Base-by-base conservation (phyloP, 257 asterid genomes). In the Solanum pennellii region DNA sequence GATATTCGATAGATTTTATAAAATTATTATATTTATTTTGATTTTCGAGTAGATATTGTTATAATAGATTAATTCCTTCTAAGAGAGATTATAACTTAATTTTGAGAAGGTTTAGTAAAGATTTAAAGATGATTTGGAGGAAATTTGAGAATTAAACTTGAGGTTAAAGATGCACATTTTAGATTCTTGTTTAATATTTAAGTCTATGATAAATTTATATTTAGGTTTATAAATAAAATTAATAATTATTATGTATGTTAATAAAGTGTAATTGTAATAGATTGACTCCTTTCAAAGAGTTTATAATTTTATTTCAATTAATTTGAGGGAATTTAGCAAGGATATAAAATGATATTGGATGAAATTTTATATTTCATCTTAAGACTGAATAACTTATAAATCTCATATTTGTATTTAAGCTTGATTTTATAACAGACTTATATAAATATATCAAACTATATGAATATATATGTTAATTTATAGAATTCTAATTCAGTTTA, bases 361-460 rank as follows among this genome's bases (percentile, higher is more conserved):
- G 14, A 60, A 9, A 3, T 60, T 21, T 60, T 21, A 21, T 60
- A 21, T 3, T 60, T 60, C 6, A 2, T 0, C 0, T 52, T 60
- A 4, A 60, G 68, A 5, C 9, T 59, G 27, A 20, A 23, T 7
- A 10, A 62, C 65, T 20, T 23, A 4, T 23, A 62, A 4, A 62
- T 9, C 13, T 62, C 29, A 4, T 62, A 62, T 10, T 10, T 62
- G 10, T 23, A 29, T 62, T 62, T 9, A 60, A 10, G 0, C 3
- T 62, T 2, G 6, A 0, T 0, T 10, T 62, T 23, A 23, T 62
- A 62, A 23, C 0, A 23, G 0, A 2, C 11, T 8, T 59, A 59
- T 8, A 59, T 59, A 23, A 12, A 13, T 60, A 23, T 23, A 0
- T 23, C 13, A 23, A 9, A 23, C 15, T 0, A 62, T 4, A 62